Evolutionary conservation across 352 stramenopile genomes (phyloP), one percentile per base, ranked within the genome.

Genomic region (Pythium phragmiticola): DNA sequence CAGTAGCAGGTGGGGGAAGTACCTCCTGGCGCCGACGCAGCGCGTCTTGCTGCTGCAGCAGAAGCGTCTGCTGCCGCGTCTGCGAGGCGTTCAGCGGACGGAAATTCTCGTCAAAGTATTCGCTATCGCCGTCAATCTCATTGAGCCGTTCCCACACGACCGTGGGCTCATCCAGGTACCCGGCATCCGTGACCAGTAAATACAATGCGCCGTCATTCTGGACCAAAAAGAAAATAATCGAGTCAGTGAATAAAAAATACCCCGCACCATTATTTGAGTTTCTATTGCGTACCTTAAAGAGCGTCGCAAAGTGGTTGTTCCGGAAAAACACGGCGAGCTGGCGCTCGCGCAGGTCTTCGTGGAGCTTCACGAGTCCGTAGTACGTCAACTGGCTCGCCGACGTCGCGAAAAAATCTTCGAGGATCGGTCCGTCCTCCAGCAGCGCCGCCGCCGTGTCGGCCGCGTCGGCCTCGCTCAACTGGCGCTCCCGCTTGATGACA

Each of bases 231-330:
- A 21, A 19, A 36, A 28, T 0, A 53, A 19, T 14, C 11, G 3
- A 23, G 43, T 45, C 30, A 52, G 23, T 12, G 7, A 42, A 30
- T 30, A 30, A 30, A 30, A 30, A 30, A 5, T 30, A 30, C 1
- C 2, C 26, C 26, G 26, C 26, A 21, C 26, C 26, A 30, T 30
- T 3, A 30, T 30, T 5, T 6, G 16, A 7, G 12, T 19, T 45
- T 45, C 39, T n/a, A 1, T 45, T 21, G 6, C 28, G 16, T 62
- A 92, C 84, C 80, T 95, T 98, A 52, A 98, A 98, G 16, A 99
- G 68, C 1, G 96, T 99, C 17, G 85, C 96, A 68, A 99, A 99
- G 63, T 99, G 97, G 67, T 99, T 99, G 82, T 99, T 99, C 21
- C 97, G 94, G 69, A 99, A 99, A 74, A 99, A 99, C 13, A 98